phyloP scores from a whole-genome alignment of 306 rosid genomes.

The Parietaria judaica region DNA sequence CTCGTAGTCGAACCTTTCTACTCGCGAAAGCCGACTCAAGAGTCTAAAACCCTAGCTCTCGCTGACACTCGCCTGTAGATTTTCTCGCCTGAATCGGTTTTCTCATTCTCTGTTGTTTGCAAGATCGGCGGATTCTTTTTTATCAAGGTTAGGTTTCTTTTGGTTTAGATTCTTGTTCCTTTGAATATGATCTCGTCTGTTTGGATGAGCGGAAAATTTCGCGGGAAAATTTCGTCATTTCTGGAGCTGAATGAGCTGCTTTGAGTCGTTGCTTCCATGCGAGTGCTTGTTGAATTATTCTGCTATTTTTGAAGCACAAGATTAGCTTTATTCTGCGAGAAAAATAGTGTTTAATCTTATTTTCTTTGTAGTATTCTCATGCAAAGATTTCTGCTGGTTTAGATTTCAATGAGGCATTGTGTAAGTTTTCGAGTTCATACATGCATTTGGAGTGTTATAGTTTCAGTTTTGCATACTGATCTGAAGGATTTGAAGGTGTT shows the following conservation, averaged over 20 bases:
- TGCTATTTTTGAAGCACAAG: background rate
- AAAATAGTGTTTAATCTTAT: background rate
- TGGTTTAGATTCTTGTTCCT: background rate
- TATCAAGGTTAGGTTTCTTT: too few relatives aligned
- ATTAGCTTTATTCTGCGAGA: background rate
- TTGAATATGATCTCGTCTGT: background rate
- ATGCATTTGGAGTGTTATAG: background rate
- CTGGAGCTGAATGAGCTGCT: too few relatives aligned
- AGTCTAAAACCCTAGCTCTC: constrained; percentile 13
- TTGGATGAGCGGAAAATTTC: constrained; percentile 7
- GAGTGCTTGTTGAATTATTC: background rate
- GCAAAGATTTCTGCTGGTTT: background rate
- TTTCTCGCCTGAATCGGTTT: background rate
- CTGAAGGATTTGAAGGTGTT: background rate
- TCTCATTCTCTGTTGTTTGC: background rate
- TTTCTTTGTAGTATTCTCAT: background rate
- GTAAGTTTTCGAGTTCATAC: too few relatives aligned
- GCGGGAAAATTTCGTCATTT: constrained; percentile 1
- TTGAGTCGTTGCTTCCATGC: background rate
- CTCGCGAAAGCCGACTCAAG: constrained; percentile 1
- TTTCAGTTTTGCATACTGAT: background rate
- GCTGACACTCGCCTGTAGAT: background rate
- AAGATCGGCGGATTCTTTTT: constrained; percentile 17
- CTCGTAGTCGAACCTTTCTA: background rate
- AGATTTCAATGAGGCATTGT: background rate